phyloP scores from a whole-genome alignment of 768 basidiomycete genomes.

The Phanerodontia chrysosporium region DNA sequence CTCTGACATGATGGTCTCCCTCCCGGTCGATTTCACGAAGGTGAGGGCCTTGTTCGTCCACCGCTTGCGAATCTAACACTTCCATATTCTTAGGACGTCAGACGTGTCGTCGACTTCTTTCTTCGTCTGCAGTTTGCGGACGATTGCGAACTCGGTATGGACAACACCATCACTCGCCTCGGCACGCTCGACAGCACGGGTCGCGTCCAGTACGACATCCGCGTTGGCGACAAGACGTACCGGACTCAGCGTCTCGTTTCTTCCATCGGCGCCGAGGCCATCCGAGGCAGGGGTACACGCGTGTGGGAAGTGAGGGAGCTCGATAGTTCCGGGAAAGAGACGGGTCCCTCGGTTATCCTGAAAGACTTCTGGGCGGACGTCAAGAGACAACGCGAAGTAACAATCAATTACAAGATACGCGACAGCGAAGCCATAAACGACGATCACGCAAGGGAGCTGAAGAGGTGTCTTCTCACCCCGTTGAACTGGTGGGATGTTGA shows the following conservation, averaged over 20 bases:
- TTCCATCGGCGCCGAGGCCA: conserved; percentile 5
- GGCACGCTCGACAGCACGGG: not conserved
- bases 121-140: not conserved
- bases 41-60: not conserved
- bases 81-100: not conserved
- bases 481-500: too few species aligned
- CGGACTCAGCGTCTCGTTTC: conserved; percentile 4
- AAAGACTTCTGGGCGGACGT: conserved; percentile 14
- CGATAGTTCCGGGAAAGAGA: not conserved
- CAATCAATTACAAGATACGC: not conserved
- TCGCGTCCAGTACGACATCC: not conserved
- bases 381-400: not conserved
- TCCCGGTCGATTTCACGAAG: conserved; percentile 12
- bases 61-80: too few species aligned
- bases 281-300: conserved; percentile 12
- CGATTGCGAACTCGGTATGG: not conserved
- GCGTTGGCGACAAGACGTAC: not conserved
- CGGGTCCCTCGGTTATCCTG: not conserved
- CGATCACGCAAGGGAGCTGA: too few species aligned
- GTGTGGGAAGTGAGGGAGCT: conserved; percentile 11
- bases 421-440: not conserved
- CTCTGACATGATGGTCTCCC: conserved; percentile 16
- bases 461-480: too few species aligned
- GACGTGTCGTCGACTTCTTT: not conserved
- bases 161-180: not conserved